phyloP scores from a whole-genome alignment of 192 early-diverging fungal species.

The Rhizophlyctis rosea region DNA sequence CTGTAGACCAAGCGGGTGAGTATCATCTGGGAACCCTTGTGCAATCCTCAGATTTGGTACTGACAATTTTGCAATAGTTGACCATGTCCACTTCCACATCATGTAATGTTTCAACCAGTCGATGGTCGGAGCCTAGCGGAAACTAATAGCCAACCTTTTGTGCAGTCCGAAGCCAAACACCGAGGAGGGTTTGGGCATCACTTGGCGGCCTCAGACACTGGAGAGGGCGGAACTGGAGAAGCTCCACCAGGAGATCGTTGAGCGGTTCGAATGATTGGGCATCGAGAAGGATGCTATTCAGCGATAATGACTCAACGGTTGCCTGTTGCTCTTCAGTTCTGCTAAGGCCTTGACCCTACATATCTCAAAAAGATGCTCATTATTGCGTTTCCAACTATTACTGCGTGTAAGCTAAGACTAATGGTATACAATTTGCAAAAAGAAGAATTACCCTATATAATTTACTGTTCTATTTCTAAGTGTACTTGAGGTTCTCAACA shows the following conservation, averaged over 20 bases:
- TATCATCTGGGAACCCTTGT: not conserved
- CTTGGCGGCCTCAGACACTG: constrained; percentile 60
- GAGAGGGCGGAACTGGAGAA: constrained; percentile 46
- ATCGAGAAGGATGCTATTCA: no score
- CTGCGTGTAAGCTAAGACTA: no score
- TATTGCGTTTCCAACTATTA: no score
- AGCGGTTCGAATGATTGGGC: no score
- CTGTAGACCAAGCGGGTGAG: constrained; percentile 21
- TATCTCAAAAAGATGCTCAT: no score
- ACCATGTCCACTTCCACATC: constrained; percentile 94
- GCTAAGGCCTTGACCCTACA: no score
- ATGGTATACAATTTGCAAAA: no score
- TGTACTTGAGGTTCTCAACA: no score
- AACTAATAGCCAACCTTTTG: not conserved
- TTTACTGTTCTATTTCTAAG: no score
- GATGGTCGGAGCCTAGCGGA: not conserved
- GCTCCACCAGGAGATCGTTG: constrained; percentile 26
- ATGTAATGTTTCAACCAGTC: constrained; percentile 46
- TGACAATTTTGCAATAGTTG: constrained; percentile 44
- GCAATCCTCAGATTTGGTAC: not conserved
- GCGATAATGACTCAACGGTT: no score
- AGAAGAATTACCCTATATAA: no score
- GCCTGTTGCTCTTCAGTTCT: no score
- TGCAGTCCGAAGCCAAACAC: constrained; percentile 58
- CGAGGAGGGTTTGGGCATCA: constrained; percentile 67